These are phyloP conservation scores for Colletotrichum acutatum DNA, from an alignment of 2,329 filamentous ascomycete species.

Conservation along the genomic window DNA sequence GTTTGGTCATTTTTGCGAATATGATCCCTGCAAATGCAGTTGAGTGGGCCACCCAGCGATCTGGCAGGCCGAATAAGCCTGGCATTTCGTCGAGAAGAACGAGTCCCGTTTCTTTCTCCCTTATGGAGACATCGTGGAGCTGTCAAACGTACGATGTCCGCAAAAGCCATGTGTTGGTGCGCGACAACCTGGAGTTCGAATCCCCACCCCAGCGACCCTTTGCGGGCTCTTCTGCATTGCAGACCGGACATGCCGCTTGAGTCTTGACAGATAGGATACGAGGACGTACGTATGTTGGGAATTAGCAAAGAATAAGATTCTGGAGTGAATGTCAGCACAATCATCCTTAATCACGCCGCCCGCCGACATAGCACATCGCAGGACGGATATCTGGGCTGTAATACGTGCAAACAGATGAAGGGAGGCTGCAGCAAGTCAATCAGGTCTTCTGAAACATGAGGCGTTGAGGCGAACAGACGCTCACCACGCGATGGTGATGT, in stretches of 20 bases:
- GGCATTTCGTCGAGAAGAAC: slow-evolving; percentile 31
- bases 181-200: slow-evolving; percentile 11
- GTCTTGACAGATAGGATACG: slow-evolving; percentile 3
- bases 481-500: slow-evolving; percentile 24
- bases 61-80: slow-evolving; percentile 34
- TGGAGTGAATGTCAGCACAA: background rate
- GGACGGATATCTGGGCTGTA: slow-evolving; percentile 7
- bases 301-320: background rate
- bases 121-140: slow-evolving; percentile 16
- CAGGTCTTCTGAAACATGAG: slow-evolving; percentile 34
- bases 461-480: slow-evolving; percentile 35
- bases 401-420: slow-evolving; percentile 28
- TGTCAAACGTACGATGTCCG: slow-evolving; percentile 31
- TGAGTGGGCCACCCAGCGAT: slow-evolving; percentile 32
- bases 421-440: slow-evolving; percentile 31
- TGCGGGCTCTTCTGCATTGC: slow-evolving; percentile 10
- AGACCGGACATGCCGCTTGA: slow-evolving; percentile 21
- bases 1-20: slow-evolving; percentile 35
- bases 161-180: slow-evolving; percentile 28
- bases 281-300: background rate
- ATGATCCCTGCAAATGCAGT: slow-evolving; percentile 24
- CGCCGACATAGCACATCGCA: slow-evolving; percentile 9
- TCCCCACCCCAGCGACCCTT: slow-evolving; percentile 21
- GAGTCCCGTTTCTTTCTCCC: slow-evolving; percentile 30
- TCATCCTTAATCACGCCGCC: slow-evolving; percentile 2